Evolutionary conservation across 2,329 filamentous ascomycete species (phyloP), one percentile per base, ranked within the genome.

Genomic region (Helotiales sp.): DNA sequence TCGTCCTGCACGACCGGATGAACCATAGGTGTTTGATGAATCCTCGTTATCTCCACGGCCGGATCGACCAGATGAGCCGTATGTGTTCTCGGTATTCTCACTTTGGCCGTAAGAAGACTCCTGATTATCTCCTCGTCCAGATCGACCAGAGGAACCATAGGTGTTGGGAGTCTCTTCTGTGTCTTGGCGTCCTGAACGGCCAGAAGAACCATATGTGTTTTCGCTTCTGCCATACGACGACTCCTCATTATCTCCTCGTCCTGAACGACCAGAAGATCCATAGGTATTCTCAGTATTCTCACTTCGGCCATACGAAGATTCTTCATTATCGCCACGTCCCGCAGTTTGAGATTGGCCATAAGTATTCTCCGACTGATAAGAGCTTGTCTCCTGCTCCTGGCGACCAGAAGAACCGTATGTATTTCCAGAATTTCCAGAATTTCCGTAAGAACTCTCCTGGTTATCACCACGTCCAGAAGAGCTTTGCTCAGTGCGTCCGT

Each of bases 391-490:
- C 24, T n/a, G 37, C 49, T 13, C 61, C 61, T 24, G 34, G 24
- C 43, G 43, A 3, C 59, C 43, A 11, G 59, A 61, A 10, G 15
- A n/a, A 7, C 61, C 50, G 20, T 52, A 63, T 20, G 61, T 63
- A 17, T 57, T 43, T 7, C 30, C 50, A 2, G n/a, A n/a, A n/a
- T n/a, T n/a, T n/a, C n/a, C n/a, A n/a, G n/a, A n/a, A n/a, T n/a
- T 26, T n/a, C 30, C n/a, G 40, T 61, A 54, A 8, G 57, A 60
- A 43, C 30, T 24, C 22, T 58, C 54, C 6, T 58, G 30, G 22
- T 58, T 58, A 32, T 58, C 57, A 22, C 47, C 13, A 17, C 45
- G 45, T 6, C 59, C 45, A 37, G 61, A 64, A 17, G 63, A 65
- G 20, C n/a, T 30, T 10, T 64, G 30, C 22, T 57, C 50, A 2